phyloP scores from a whole-genome alignment of 2,329 filamentous ascomycete genomes.

The Cytospora paraplurivora region DNA sequence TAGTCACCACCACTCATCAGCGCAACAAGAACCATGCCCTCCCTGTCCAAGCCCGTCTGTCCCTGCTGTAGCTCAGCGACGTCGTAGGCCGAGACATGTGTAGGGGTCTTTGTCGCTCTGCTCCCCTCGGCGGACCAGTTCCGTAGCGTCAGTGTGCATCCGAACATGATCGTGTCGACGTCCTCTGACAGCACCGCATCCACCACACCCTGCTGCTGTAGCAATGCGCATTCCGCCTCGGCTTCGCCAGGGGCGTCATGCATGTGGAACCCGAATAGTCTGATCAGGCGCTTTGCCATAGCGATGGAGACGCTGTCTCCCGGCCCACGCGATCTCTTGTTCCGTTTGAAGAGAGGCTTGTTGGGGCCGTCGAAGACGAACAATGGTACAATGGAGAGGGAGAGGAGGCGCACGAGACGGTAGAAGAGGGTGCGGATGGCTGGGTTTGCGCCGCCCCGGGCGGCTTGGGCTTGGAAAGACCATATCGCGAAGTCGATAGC shows the following conservation, averaged over 20 bases:
- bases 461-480: slow-evolving; percentile 91
- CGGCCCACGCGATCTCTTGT: slow-evolving; percentile 69
- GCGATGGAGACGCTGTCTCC: slow-evolving; percentile 69
- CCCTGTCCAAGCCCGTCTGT: slow-evolving; percentile 68
- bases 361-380: slow-evolving; percentile 58
- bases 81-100: slow-evolving; percentile 84
- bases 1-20: slow-evolving; percentile 97
- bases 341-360: slow-evolving; percentile 76
- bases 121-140: slow-evolving; percentile 79
- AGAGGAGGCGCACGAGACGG: slow-evolving; percentile 65
- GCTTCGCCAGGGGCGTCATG: slow-evolving; percentile 93
- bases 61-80: slow-evolving; percentile 54
- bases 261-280: slow-evolving; percentile 79
- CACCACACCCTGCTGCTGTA: slow-evolving; percentile 80
- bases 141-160: slow-evolving; percentile 74
- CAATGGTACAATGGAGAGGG: slow-evolving; percentile 52
- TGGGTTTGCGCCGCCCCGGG: slow-evolving; percentile 83
- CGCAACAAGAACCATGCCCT: slow-evolving; percentile 92
- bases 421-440: slow-evolving; percentile 92
- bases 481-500: slow-evolving; percentile 96
- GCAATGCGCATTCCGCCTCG: slow-evolving; percentile 88
- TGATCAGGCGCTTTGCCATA: slow-evolving; percentile 80
- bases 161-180: slow-evolving; percentile 97
- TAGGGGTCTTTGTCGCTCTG: slow-evolving; percentile 67
- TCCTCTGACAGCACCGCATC: slow-evolving; percentile 96